Evolutionary conservation across 495 filamentous ascomycete genomes (phyloP), one percentile per base, ranked within the genome.

Genomic region (Geopyxis carbonaria): DNA sequence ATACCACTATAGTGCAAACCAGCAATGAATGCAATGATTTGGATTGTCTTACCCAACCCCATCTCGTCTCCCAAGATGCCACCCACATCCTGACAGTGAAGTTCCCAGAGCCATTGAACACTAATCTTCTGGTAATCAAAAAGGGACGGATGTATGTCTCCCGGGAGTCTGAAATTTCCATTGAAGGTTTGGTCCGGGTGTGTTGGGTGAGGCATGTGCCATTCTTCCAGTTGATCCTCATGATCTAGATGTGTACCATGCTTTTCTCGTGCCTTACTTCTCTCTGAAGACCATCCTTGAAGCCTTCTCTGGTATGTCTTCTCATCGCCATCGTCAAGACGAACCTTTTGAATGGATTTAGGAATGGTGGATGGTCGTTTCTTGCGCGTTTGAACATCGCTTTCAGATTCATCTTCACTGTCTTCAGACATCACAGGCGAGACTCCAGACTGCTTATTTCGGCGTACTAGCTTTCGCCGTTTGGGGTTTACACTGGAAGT

Each of bases 1-100:
- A 73, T 80, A 28, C 76, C 77, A 57, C 82, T 93, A 55, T 94
- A 81, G 55, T 94, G 89, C 19, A 97, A 60, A 1, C 80, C 76
- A 2, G 89, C 89, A 20, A 95, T 61, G 50, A 93, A 93, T 0
- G 87, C 75, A 34, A 97, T 93, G 34, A 82, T 64, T 57, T 94
- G 34, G 19, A 97, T 80, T 5, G 89, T 97, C 59, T 97, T 97
- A 8, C 89, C 89, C 10, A 95, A 66, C 0, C 89, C 89, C 89
- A 97, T 97, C 63, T 97, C 89, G 48, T 97, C 89, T 5, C 85
- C 89, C 34, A 97, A 68, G 40, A 97, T 97, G 10, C 89, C 89
- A 16, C 89, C 89, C 20, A 92, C 83, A 45, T 78, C 67, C 55
- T 93, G 80, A 29, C 72, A 65, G 55, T 93, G 85, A 11, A 97